A percentile compares a stretch with the other conserved stretches of the same genome.
Conservation (phyloP, 805 yeast genomes). For the Yarrowia sp. region DNA sequence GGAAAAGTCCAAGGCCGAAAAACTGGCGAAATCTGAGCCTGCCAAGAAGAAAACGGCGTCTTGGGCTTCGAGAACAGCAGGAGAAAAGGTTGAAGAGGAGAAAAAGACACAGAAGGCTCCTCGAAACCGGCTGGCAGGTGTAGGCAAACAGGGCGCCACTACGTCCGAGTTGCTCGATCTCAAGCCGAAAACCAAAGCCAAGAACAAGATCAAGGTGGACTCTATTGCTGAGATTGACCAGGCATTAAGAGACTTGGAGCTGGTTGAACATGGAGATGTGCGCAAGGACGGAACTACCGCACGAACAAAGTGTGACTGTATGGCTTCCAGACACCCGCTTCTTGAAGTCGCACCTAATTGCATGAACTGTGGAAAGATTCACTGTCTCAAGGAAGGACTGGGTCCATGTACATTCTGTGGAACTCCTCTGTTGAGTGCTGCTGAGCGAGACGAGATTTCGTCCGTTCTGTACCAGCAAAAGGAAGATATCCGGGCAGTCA, state of each 20-base stretch:
- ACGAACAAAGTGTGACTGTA: conserved; percentile 71
- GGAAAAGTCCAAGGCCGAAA: conserved; percentile 49
- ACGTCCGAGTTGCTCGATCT: conserved; percentile 27
- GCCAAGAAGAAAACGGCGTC: background rate
- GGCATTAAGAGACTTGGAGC: conserved; percentile 62
- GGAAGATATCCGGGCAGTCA: conserved; percentile 49
- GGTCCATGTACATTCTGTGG: conserved; percentile 91
- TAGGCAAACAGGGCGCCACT: conserved; percentile 13
- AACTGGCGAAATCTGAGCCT: conserved; percentile 49
- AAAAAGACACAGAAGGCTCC: conserved; percentile 14
- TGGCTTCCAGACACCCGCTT: conserved; percentile 86
- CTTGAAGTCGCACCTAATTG: conserved; percentile 94
- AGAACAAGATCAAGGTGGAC: conserved; percentile 56
- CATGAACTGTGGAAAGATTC: conserved; percentile 89
- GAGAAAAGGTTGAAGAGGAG: background rate
- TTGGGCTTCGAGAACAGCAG: conserved; percentile 17
- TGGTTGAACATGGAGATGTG: conserved; percentile 45
- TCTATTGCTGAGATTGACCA: conserved; percentile 71
- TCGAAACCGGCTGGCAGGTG: conserved; percentile 11
- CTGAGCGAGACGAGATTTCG: conserved; percentile 64
- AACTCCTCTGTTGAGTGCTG: conserved; percentile 62
- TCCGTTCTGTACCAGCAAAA: conserved; percentile 67
- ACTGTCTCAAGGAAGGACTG: conserved; percentile 87
- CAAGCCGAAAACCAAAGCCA: conserved; percentile 11
- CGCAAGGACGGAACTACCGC: conserved; percentile 42